Conservation (phyloP, 495 filamentous ascomycete species). For the Jackrogersella minutella region DNA sequence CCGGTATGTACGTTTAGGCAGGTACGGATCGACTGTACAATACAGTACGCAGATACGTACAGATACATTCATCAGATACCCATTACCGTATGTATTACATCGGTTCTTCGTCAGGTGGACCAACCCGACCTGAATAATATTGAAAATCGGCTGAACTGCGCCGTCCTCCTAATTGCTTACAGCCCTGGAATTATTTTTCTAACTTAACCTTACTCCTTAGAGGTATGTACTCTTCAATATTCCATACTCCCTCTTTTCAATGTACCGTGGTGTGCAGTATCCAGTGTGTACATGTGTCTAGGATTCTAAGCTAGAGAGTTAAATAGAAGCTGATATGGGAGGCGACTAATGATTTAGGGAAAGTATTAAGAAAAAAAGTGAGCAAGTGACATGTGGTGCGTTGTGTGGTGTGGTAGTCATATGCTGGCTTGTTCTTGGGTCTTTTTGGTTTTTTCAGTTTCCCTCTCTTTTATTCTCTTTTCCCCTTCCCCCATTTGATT, state of each 20-base stretch:
- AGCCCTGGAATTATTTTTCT: background rate
- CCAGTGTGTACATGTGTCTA: too few relatives aligned
- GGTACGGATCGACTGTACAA: conserved; percentile 19
- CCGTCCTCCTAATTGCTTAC: conserved; percentile 28
- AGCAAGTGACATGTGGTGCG: conserved; percentile 34
- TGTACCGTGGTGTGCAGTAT: too few relatives aligned
- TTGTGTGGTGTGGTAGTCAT: conserved; percentile 34
- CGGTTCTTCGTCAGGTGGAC: conserved; percentile 33
- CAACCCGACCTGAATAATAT: conserved; percentile 31
- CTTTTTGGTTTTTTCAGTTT: conserved; percentile 6
- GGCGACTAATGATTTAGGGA: conserved; percentile 6
- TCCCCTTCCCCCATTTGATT: conserved; percentile 20
- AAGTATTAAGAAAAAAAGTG: conserved; percentile 15
- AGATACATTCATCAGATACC: background rate
- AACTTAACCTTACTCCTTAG: background rate
- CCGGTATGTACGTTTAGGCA: conserved; percentile 33
- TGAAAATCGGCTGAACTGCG: conserved; percentile 27
- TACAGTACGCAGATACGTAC: conserved; percentile 20
- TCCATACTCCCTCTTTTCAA: too few relatives aligned
- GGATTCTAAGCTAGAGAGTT: background rate
- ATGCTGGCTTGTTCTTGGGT: conserved; percentile 13
- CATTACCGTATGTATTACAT: background rate
- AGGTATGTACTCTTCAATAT: too few relatives aligned
- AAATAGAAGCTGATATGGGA: conserved; percentile 14
- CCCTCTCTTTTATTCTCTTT: background rate